phyloP scores from a whole-genome alignment of 2,329 filamentous ascomycete species.

The Orbilia ellipsospora region DNA sequence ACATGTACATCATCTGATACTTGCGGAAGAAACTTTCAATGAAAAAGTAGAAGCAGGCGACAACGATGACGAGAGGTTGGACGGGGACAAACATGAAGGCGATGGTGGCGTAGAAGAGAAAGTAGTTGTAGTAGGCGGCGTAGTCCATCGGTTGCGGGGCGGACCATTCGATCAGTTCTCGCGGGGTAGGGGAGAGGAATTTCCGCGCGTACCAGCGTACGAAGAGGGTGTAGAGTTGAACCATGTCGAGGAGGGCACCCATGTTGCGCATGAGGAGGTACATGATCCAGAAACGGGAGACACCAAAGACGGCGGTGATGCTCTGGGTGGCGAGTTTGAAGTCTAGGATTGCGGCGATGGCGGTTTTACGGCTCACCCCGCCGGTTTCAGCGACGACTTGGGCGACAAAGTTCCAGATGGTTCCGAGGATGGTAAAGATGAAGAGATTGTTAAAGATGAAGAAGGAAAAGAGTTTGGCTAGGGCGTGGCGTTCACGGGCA shows the following conservation, averaged over 20 bases:
- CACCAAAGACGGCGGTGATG: slow-evolving; percentile 79
- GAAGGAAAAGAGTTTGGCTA: slow-evolving; percentile 90
- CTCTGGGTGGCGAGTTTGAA: slow-evolving; percentile 73
- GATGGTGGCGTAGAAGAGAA: slow-evolving; percentile 92
- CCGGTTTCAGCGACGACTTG: slow-evolving; percentile 72
- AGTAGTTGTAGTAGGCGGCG: slow-evolving; percentile 97
- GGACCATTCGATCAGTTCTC: slow-evolving; percentile 90
- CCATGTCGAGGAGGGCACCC: slow-evolving; percentile 91
- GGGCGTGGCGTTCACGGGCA: slow-evolving; percentile 88
- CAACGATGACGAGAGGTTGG: slow-evolving; percentile 86
- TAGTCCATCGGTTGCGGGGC: slow-evolving; percentile 95
- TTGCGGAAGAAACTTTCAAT: slow-evolving; percentile 93
- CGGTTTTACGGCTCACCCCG: slow-evolving; percentile 63
- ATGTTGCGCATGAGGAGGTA: slow-evolving; percentile 93
- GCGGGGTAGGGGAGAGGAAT: slow-evolving; percentile 86
- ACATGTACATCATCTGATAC: slow-evolving; percentile 92
- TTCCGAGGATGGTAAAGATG: slow-evolving; percentile 91
- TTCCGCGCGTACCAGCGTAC: slow-evolving; percentile 86
- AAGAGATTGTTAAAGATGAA: slow-evolving; percentile 98
- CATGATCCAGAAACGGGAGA: slow-evolving; percentile 93
- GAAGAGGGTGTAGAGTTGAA: slow-evolving; percentile 84
- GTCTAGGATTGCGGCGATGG: slow-evolving; percentile 75
- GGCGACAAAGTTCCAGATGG: slow-evolving; percentile 78
- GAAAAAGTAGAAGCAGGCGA: slow-evolving; percentile 87
- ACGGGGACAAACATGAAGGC: slow-evolving; percentile 84